Conservation (phyloP, 257 asterid genomes). For the Nicotiana paniculata region DNA sequence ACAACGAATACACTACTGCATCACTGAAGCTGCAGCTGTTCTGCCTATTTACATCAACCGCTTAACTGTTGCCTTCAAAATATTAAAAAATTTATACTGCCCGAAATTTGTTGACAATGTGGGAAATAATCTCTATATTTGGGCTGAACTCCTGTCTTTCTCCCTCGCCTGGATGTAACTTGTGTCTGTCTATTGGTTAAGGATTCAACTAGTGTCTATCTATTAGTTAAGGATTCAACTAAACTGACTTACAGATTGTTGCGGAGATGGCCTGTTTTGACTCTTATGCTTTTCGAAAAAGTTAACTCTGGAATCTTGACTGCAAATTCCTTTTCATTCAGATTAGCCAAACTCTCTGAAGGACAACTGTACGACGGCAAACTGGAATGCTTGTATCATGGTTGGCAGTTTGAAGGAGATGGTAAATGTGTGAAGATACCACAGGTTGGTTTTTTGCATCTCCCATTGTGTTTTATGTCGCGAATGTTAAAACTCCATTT, state of each 20-base stretch:
- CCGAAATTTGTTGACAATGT: not conserved
- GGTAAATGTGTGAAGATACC: constrained; percentile 93
- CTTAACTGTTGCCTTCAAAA: not conserved
- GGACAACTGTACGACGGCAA: constrained; percentile 76
- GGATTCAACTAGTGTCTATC: not conserved
- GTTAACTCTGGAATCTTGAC: not conserved
- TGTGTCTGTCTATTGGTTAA: not conserved
- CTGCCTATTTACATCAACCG: not conserved
- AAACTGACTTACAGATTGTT: not conserved
- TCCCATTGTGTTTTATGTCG: not conserved
- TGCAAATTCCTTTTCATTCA: constrained; percentile 9
- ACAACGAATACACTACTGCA: not conserved
- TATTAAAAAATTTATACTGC: too few relatives aligned
- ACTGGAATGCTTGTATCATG: constrained; percentile 89
- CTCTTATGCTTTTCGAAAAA: not conserved
- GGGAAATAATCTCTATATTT: not conserved
- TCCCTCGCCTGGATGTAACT: not conserved
- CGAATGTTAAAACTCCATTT: not conserved
- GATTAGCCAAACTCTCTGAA: constrained; percentile 94
- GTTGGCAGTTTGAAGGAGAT: constrained; percentile 89
- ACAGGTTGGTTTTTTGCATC: constrained; percentile 51
- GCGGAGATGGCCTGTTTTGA: too few relatives aligned
- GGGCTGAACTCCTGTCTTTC: not conserved
- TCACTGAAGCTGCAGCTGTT: not conserved
- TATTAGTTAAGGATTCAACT: not conserved